Percentiles rank a stretch among this genome's conserved stretches.
phyloP scores from a whole-genome alignment of 2,329 filamentous ascomycete genomes.

The Aspergillus arachidicola region DNA sequence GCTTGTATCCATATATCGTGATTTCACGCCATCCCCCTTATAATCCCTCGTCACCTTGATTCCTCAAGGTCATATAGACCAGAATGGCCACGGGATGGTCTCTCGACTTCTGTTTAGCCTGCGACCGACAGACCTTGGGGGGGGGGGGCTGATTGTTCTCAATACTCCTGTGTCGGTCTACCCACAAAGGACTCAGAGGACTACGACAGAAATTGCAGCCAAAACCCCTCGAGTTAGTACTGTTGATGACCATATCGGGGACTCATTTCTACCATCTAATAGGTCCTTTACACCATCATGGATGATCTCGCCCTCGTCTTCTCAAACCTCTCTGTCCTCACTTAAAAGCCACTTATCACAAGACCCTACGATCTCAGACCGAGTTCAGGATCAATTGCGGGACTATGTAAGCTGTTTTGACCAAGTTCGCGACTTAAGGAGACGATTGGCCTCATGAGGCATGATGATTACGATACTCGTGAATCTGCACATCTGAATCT shows the following conservation, averaged over 20 bases:
- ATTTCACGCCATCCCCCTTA: neutral
- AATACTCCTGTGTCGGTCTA: slow-evolving; percentile 49
- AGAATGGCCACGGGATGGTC: slow-evolving; percentile 64
- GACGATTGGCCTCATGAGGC: slow-evolving; percentile 38
- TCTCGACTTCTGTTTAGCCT: slow-evolving; percentile 90
- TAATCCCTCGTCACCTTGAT: neutral
- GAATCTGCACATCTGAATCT: neutral
- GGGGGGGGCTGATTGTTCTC: slow-evolving; percentile 80
- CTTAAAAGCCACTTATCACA: slow-evolving; percentile 65
- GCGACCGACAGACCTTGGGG: slow-evolving; percentile 82
- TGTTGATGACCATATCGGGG: slow-evolving; percentile 10
- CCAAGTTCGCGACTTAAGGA: slow-evolving; percentile 63
- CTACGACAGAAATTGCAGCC: slow-evolving; percentile 3
- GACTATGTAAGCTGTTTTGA: slow-evolving; percentile 90
- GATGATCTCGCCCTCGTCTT: slow-evolving; percentile 64
- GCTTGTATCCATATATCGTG: neutral
- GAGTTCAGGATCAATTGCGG: slow-evolving; percentile 76
- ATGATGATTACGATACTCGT: neutral
- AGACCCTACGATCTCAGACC: slow-evolving; percentile 64
- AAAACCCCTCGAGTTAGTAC: slow-evolving; percentile 11
- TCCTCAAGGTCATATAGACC: neutral
- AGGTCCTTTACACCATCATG: slow-evolving; percentile 14
- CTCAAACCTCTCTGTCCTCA: slow-evolving; percentile 81
- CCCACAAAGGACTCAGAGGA: neutral
- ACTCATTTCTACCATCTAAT: slow-evolving; percentile 19